These are phyloP conservation scores for Hygrophila difformis DNA, from an alignment of 257 asterid species.

Conservation along the genomic window DNA sequence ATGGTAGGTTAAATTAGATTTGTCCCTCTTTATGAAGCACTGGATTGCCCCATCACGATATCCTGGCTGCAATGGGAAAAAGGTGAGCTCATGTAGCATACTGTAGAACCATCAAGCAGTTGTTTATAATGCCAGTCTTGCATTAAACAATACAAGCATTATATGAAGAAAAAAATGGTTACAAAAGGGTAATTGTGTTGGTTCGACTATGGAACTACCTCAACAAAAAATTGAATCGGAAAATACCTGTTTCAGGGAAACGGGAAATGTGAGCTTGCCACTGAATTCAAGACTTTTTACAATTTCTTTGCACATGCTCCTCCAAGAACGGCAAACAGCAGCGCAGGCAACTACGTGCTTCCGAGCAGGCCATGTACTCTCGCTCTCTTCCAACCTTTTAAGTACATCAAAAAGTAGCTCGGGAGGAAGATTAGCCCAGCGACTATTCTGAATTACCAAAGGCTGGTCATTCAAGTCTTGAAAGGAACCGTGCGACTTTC, in stretches of 20 bases:
- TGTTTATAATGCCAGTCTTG: constrained; percentile 1
- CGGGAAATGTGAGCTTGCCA: constrained; percentile 51
- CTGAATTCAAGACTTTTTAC: constrained; percentile 37
- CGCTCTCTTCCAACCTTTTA: constrained; percentile 51
- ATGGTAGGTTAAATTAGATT: too few relatives aligned
- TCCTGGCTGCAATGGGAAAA: too few relatives aligned
- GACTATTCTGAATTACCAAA: constrained; percentile 31
- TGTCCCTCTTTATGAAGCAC: too few relatives aligned
- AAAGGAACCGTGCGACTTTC: constrained; percentile 40
- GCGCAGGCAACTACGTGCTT: constrained; percentile 48
- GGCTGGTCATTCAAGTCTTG: constrained; percentile 31
- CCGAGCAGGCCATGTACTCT: constrained; percentile 49
- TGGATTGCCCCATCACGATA: too few relatives aligned
- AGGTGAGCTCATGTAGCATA: background rate
- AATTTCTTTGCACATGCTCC: constrained; percentile 48
- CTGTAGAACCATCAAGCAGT: constrained; percentile 4
- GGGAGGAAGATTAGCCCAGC: constrained; percentile 53
- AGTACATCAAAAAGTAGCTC: constrained; percentile 48
- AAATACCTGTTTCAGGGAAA: constrained; percentile 48
- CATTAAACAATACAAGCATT: background rate
- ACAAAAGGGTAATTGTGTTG: background rate
- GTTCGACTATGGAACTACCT: background rate
- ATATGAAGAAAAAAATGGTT: background rate
- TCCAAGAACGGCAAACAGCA: constrained; percentile 49
- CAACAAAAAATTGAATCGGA: background rate